Evolutionary conservation across 2,329 filamentous ascomycete genomes (phyloP), one percentile per base, ranked within the genome.

Genomic region (Phaeosphaeriaceae sp.): DNA sequence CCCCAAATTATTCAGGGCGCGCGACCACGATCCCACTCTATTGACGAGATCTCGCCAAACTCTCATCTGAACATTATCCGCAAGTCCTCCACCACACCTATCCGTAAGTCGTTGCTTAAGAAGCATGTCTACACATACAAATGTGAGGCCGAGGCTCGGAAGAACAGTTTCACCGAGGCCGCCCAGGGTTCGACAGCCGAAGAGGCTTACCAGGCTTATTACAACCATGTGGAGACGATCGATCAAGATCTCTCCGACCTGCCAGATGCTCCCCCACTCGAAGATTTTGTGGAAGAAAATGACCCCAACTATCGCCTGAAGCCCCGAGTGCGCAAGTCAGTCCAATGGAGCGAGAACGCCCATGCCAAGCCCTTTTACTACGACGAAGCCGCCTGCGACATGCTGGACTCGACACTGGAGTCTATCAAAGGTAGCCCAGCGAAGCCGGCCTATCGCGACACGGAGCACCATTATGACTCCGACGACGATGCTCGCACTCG

Each of bases 321-420:
- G 31, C 31, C 31, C 24, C 13, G 7, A 7, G 31, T 36, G 11
- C 31, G 31, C 31, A 36, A 36, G 31, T 13, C 31, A 11, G 61
- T 72, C 9, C 57, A 54, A 40, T 70, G 62, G 63, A 51, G 59
- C 48, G 40, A 51, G 7, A 44, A 63, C 25, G 53, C 60, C 21
- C 53, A 42, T 31, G 48, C 56, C 7, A 70, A 65, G 45, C 33
- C 58, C 7, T 70, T 66, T 42, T 70, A 62, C 41, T 49, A 52
- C 25, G 68, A 72, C 9, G 62, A 63, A n/a, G 57, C 50, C 19
- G 61, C 70, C 27, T 58, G 54, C 56, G 65, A 70, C 25, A 68
- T 70, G 66, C 61, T 66, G 15, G 68, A 70, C 25, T 63, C 66
- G 7, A 67, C 63, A 0, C 54, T 71, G 17, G 62, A 69, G 27